A percentile compares a stretch with the other conserved stretches of the same genome.
Evolutionary conservation across 345 rosid genomes (phyloP).

Genomic region (Euphorbia peplus): DNA sequence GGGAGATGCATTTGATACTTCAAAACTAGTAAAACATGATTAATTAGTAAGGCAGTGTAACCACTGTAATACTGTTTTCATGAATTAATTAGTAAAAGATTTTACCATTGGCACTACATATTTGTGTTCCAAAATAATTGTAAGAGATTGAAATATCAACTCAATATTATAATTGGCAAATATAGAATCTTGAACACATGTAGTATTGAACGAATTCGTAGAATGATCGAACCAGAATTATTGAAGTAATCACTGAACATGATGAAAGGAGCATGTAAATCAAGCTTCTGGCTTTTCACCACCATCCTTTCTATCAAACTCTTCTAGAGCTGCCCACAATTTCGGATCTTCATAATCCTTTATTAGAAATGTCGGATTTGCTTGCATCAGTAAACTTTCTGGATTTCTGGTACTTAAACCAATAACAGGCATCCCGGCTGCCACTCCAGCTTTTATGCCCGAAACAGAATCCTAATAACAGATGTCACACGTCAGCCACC

Average conservation of each 20-base stretch:
- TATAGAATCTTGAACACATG: no score
- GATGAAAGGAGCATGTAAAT: not conserved
- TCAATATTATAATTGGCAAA: no score
- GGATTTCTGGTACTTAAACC: conserved; percentile 82
- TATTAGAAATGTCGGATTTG: conserved; percentile 69
- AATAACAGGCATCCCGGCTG: conserved; percentile 85
- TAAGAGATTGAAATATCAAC: no score
- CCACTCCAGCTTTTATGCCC: conserved; percentile 94
- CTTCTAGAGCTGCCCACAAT: conserved; percentile 75
- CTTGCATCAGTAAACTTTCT: conserved; percentile 54
- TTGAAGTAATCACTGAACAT: not conserved
- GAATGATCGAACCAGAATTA: not conserved
- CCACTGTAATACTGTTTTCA: no score
- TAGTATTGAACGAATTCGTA: not conserved
- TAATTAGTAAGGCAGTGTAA: no score
- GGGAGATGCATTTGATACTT: no score
- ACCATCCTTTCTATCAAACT: conserved; percentile 47
- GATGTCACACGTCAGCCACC: not conserved
- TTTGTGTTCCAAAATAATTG: no score
- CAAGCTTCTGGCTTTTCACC: conserved; percentile 22
- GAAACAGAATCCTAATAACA: conserved; percentile 68
- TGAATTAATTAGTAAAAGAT: no score
- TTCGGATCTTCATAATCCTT: conserved; percentile 77
- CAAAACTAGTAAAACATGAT: no score
- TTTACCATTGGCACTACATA: no score